These are phyloP conservation scores for Penicillium sp. DNA, from an alignment of 2,329 filamentous ascomycete species.

Conservation along the genomic window DNA sequence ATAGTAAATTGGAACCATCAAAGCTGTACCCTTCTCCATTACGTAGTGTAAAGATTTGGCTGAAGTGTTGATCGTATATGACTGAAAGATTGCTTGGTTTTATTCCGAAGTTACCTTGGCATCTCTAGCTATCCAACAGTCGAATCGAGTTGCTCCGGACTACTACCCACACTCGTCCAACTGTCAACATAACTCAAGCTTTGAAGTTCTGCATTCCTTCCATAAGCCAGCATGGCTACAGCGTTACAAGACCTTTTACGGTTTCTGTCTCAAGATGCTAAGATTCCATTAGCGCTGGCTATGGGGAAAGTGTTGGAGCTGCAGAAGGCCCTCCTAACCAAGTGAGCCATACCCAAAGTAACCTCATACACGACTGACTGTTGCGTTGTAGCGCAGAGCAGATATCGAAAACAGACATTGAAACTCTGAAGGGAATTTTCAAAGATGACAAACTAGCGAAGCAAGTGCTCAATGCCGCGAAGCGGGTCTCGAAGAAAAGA, in stretches of 20 bases:
- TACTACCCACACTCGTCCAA: too few species aligned
- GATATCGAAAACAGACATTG: slow-evolving; percentile 52
- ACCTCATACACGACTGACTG: not conserved
- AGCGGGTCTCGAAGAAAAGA: slow-evolving; percentile 59
- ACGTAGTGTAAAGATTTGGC: too few species aligned
- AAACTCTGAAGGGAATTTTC: slow-evolving; percentile 46
- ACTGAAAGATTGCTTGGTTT: too few species aligned
- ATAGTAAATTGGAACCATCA: too few species aligned
- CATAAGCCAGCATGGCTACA: slow-evolving; percentile 20
- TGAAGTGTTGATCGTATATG: too few species aligned
- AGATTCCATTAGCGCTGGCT: slow-evolving; percentile 56
- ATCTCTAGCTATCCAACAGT: too few species aligned
- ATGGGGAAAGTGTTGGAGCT: slow-evolving; percentile 59
- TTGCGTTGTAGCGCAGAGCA: slow-evolving; percentile 35
- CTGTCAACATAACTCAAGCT: too few species aligned
- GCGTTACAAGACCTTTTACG: slow-evolving; percentile 47
- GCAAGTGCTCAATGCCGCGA: slow-evolving; percentile 59
- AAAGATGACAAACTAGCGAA: slow-evolving; percentile 58
- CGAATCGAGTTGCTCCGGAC: too few species aligned
- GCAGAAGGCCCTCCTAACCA: slow-evolving; percentile 50
- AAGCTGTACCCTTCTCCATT: too few species aligned
- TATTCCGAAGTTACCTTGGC: too few species aligned
- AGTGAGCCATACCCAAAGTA: slow-evolving; percentile 21
- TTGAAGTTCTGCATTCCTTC: too few species aligned
- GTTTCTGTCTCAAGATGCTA: slow-evolving; percentile 60